Conservation (phyloP, 2,329 filamentous ascomycete species). For the Phaeoacremonium minimum region DNA sequence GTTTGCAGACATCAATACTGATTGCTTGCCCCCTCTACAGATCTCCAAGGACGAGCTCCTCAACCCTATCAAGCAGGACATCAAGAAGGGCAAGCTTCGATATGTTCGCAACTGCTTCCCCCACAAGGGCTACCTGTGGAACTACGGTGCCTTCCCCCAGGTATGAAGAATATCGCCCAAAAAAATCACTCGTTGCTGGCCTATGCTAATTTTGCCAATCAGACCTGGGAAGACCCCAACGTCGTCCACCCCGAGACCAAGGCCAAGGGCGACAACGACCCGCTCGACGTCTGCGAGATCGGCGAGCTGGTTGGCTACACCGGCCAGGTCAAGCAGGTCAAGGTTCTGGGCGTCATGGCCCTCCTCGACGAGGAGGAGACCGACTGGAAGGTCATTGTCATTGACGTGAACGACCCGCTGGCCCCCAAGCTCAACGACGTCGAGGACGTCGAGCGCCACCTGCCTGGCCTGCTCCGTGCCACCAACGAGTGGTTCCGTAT, state of each 20-base stretch:
- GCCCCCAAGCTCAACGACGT: conserved; percentile 96
- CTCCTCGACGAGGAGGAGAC: conserved; percentile 99
- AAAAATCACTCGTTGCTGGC: background rate
- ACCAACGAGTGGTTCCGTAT: conserved; percentile 99
- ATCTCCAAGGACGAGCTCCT: conserved; percentile 98
- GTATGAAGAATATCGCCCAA: conserved; percentile 43
- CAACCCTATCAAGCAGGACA: conserved; percentile 99
- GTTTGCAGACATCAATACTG: background rate
- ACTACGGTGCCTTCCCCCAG: conserved; percentile 99
- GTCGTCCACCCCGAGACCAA: conserved; percentile 96
- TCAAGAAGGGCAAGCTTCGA: conserved; percentile 99
- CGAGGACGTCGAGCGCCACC: conserved; percentile 97
- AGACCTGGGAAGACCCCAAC: conserved; percentile 99
- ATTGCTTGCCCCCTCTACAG: conserved; percentile 36
- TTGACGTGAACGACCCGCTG: conserved; percentile 95
- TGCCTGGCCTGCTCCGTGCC: conserved; percentile 91
- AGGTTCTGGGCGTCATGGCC: conserved; percentile 98
- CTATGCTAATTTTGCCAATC: conserved; percentile 6
- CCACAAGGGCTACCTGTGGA: conserved; percentile 99
- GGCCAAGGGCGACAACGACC: conserved; percentile 99
- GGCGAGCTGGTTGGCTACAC: conserved; percentile 95
- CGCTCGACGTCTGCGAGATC: conserved; percentile 98
- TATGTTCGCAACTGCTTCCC: conserved; percentile 99
- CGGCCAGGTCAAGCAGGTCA: conserved; percentile 99
- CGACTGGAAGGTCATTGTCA: conserved; percentile 99